Evolutionary conservation across 176 grass and related monocot genomes (phyloP).

Genomic region (Bromus sterilis): DNA sequence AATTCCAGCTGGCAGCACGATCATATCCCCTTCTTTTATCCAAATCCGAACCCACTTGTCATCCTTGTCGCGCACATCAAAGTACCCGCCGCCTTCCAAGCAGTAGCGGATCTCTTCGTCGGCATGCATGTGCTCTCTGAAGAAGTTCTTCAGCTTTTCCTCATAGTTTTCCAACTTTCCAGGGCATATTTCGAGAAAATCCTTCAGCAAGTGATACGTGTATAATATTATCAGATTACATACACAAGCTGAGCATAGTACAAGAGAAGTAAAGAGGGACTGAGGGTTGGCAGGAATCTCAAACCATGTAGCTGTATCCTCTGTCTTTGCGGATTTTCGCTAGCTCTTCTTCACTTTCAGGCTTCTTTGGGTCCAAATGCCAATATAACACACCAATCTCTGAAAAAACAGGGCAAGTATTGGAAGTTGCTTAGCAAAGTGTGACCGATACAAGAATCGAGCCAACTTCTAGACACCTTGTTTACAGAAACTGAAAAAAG

Average conservation of each 20-base stretch:
- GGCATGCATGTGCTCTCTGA: constrained; percentile 72
- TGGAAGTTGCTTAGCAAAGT: neutral
- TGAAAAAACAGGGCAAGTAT: constrained; percentile 15
- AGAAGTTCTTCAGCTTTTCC: constrained; percentile 85
- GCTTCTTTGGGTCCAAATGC: constrained; percentile 70
- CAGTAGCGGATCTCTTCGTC: constrained; percentile 97
- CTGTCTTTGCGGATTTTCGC: constrained; percentile 65
- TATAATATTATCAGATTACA: neutral
- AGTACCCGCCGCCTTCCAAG: constrained; percentile 82
- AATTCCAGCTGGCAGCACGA: constrained; percentile 76
- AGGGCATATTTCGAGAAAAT: constrained; percentile 72
- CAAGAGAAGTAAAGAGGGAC: neutral
- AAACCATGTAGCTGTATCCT: constrained; percentile 87
- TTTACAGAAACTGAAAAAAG: neutral
- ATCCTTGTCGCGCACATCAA: constrained; percentile 75
- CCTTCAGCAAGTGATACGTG: constrained; percentile 32
- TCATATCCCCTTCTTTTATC: constrained; percentile 88
- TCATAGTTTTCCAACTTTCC: constrained; percentile 87
- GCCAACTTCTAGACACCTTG: neutral
- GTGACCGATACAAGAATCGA: neutral
- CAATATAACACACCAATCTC: constrained; percentile 83
- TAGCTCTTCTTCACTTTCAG: constrained; percentile 66
- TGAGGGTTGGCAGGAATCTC: neutral
- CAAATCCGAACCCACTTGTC: constrained; percentile 79
- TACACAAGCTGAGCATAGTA: neutral